Evolutionary conservation across 164 flowering plant species (phyloP).

Genomic region (Dillenia turbinata): DNA sequence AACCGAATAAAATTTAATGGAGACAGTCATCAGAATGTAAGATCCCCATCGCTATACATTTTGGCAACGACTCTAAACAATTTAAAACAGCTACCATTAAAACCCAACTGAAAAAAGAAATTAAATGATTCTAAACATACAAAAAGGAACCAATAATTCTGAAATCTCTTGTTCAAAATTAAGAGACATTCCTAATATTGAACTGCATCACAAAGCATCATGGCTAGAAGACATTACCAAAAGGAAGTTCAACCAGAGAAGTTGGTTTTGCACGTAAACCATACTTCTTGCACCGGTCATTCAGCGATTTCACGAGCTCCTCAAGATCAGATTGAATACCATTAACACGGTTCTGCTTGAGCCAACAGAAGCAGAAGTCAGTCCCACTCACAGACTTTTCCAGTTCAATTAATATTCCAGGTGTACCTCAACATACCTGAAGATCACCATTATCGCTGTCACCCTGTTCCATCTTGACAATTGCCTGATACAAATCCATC

Average conservation of each 20-base stretch:
- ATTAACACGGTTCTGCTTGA: constrained; percentile 66
- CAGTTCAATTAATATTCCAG: not conserved
- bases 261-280: constrained; percentile 79
- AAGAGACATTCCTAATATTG: too few species aligned
- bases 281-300: constrained; percentile 91
- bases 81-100: too few species aligned
- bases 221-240: constrained; percentile 41
- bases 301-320: constrained; percentile 67
- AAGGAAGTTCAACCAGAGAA: constrained; percentile 81
- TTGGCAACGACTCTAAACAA: too few species aligned
- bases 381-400: not conserved
- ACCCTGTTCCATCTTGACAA: constrained; percentile 80
- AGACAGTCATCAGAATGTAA: too few species aligned
- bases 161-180: too few species aligned
- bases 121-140: not conserved
- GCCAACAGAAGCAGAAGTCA: constrained; percentile 5
- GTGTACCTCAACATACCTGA: constrained; percentile 43
- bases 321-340: constrained; percentile 76
- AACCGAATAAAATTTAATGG: too few species aligned
- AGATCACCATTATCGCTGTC: constrained; percentile 53
- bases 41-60: too few species aligned
- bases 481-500: constrained; percentile 79
- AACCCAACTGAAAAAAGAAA: too few species aligned
- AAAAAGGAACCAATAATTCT: not conserved
- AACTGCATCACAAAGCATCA: too few species aligned